Conservation (phyloP, 2,329 filamentous ascomycete species). For the Lojkania enalia region DNA sequence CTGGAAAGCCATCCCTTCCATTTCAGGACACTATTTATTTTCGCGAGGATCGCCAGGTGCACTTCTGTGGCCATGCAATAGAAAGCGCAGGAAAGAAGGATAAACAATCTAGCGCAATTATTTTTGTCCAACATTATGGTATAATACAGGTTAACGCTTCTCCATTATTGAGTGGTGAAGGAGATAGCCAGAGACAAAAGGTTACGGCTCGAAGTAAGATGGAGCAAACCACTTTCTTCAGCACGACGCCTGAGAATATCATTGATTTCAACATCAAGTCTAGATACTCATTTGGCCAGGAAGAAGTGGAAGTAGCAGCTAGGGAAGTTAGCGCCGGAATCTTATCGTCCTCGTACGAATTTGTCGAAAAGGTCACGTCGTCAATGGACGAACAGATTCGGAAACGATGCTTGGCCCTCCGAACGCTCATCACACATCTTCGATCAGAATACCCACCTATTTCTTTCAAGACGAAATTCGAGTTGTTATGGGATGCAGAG, state of each 20-base stretch:
- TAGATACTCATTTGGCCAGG: slow-evolving; percentile 66
- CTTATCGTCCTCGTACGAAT: slow-evolving; percentile 72
- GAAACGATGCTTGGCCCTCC: slow-evolving; percentile 71
- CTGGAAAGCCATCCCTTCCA: slow-evolving; percentile 48
- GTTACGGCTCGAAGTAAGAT: slow-evolving; percentile 87
- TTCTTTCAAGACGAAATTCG: slow-evolving; percentile 72
- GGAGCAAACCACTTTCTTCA: slow-evolving; percentile 94
- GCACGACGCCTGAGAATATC: slow-evolving; percentile 78
- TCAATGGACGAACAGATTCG: slow-evolving; percentile 82
- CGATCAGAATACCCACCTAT: slow-evolving; percentile 66
- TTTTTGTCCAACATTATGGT: slow-evolving; percentile 62
- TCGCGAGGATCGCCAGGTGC: slow-evolving; percentile 55
- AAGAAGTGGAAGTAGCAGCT: slow-evolving; percentile 77
- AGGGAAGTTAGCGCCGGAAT: slow-evolving; percentile 80
- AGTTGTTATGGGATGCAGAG: slow-evolving; percentile 84
- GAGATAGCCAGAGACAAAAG: slow-evolving; percentile 44
- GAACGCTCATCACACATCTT: slow-evolving; percentile 74
- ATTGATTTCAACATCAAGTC: slow-evolving; percentile 76
- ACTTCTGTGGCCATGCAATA: slow-evolving; percentile 54
- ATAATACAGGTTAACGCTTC: slow-evolving; percentile 59
- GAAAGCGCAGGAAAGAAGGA: slow-evolving; percentile 51
- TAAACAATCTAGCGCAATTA: slow-evolving; percentile 47
- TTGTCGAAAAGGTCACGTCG: slow-evolving; percentile 71
- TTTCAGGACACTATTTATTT: slow-evolving; percentile 91
- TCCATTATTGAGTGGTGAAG: slow-evolving; percentile 62